Evolutionary conservation across 805 yeast species (phyloP), one percentile per base, ranked within the genome.

Genomic region (Saccharomycopsis babjevae): DNA sequence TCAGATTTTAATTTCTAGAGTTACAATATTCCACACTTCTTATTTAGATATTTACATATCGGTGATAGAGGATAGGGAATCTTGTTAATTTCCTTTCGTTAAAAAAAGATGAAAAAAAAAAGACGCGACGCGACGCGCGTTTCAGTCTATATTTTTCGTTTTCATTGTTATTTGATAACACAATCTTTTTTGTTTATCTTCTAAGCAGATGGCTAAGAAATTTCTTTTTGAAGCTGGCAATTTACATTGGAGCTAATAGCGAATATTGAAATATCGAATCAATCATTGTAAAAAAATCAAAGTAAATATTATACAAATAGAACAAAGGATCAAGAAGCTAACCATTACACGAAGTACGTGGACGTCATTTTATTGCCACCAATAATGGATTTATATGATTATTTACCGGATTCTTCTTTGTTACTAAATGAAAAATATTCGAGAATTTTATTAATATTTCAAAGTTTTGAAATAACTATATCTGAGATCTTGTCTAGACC

Each of bases 371-470:
- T 42, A n/a, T 42, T 22, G 25, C 50, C 50, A 16, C 34, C 18
- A 32, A 20, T 5, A 20, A 77, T 77, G 80, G 79, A 77, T 62
- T 70, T 77, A 40, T 76, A 76, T 65, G 74, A 75, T 59, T 76
- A 75, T 61, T 68, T 75, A 34, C 78, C 79, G 0, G 58, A 67
- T 7, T 71, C 80, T 22, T 57, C 64, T 18, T 65, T 76, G 18
- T 67, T 77, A n/a, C 69, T 69, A 62, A 71, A 70, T 3, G 72
- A 71, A 1, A 67, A 69, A n/a, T 74, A 69, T 64, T 62, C 64
- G 8, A 66, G 63, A 2, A 65, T 76, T 54, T 58, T 73, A 18
- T 69, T 70, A 2, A 65, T 72, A 3, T 68, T 74, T 16, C 66
- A 58, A 28, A 64, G 61, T 11, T 66, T 66, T 57, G 70, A 72